Percentiles rank a stretch among this genome's conserved stretches.
Evolutionary conservation across 768 basidiomycete genomes (phyloP).

Genomic region (Rhodotorula paludigena): DNA sequence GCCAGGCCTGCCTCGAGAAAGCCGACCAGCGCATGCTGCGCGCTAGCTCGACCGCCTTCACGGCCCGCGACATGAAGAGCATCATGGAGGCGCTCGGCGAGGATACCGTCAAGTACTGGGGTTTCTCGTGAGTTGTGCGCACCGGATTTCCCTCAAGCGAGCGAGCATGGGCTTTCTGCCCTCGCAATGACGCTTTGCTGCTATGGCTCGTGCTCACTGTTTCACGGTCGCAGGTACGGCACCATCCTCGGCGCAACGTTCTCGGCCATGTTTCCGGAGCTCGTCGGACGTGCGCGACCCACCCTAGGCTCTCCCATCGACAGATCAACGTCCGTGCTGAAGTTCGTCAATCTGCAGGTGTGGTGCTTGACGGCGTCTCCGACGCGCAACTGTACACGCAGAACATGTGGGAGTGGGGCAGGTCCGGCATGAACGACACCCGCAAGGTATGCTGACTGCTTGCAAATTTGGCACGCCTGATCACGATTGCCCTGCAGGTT

Average conservation of each 20-base stretch:
- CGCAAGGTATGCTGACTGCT: conserved; percentile 13
- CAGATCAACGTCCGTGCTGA: background rate
- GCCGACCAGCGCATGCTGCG: conserved; percentile 28
- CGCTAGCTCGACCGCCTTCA: conserved; percentile 30
- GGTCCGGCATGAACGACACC: conserved; percentile 22
- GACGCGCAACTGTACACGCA: conserved; percentile 17
- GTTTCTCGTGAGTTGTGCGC: conserved; percentile 35
- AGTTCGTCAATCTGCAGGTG: background rate
- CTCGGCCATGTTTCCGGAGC: conserved; percentile 41
- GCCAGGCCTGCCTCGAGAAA: conserved; percentile 14
- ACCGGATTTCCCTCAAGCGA: too few relatives aligned
- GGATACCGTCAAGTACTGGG: conserved; percentile 41
- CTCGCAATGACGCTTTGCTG: background rate
- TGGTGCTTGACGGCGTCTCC: conserved; percentile 33
- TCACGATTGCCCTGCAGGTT: background rate
- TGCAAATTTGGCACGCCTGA: background rate
- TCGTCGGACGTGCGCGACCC: conserved; percentile 18
- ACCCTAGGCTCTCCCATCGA: background rate
- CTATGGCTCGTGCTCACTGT: too few relatives aligned
- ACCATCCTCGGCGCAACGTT: conserved; percentile 42
- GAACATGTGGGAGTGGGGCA: conserved; percentile 28
- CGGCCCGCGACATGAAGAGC: conserved; percentile 38
- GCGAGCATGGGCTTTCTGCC: too few relatives aligned
- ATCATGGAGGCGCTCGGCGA: conserved; percentile 37
- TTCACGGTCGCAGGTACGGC: conserved; percentile 31